Evolutionary conservation across 352 stramenopile genomes (phyloP).

Genomic region (Phytophthora sp.): DNA sequence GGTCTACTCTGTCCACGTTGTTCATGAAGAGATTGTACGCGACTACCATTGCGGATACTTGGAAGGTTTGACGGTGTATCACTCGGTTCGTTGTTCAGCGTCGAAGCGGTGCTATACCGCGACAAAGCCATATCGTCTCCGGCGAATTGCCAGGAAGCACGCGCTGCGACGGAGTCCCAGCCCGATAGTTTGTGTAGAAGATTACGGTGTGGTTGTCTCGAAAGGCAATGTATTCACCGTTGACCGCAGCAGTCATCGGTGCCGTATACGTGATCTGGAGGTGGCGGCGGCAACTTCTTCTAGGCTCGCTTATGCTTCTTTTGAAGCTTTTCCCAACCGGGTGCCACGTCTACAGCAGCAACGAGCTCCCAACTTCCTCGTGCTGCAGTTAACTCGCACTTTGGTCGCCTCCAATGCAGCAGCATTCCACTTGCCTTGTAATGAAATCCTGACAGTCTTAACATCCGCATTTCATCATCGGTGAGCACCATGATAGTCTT

Average conservation of each 20-base stretch:
- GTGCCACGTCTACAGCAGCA: conserved; percentile 10
- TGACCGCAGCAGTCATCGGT: not conserved
- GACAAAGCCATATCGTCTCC: no score
- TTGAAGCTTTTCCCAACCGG: conserved; percentile 1
- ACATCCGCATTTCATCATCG: not conserved
- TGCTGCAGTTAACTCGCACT: no score
- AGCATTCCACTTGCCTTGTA: conserved; percentile 6
- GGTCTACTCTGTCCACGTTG: conserved; percentile 18
- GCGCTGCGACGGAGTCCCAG: conserved; percentile 2
- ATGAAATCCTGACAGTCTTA: conserved; percentile 5
- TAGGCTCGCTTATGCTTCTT: not conserved
- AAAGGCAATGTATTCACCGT: conserved; percentile 15
- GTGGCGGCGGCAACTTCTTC: no score
- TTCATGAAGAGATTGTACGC: conserved; percentile 19
- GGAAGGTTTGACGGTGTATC: conserved; percentile 1
- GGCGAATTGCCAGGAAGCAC: not conserved
- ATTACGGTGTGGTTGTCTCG: conserved; percentile 21
- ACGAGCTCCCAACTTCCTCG: not conserved
- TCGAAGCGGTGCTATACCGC: no score
- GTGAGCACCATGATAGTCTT: conserved; percentile 2
- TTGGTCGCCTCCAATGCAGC: not conserved
- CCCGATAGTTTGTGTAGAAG: conserved; percentile 18
- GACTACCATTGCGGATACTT: not conserved
- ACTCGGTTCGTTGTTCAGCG: conserved; percentile 13
- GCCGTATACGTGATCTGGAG: no score